Evolutionary conservation across 306 rosid genomes (phyloP).

Genomic region (Begonia masoniana): DNA sequence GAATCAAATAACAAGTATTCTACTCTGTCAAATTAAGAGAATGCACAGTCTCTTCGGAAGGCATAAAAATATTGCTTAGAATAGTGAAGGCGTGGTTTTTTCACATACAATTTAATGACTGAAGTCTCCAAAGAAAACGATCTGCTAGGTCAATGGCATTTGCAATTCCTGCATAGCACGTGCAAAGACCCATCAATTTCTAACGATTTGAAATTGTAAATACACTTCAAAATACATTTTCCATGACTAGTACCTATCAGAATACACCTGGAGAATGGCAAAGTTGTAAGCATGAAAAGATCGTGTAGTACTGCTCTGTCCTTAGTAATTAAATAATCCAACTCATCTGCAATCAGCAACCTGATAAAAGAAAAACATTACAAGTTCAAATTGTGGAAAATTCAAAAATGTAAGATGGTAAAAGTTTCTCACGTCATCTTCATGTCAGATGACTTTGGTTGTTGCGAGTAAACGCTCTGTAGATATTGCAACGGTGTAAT

Average conservation of each 20-base stretch:
- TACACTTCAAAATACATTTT: too few species aligned
- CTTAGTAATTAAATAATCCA: conserved; percentile 81
- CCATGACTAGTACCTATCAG: too few species aligned
- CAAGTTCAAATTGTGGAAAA: conserved; percentile 1
- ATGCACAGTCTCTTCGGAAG: too few species aligned
- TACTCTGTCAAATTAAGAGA: too few species aligned
- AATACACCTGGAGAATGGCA: too few species aligned
- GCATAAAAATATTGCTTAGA: too few species aligned
- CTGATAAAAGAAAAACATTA: conserved; percentile 18
- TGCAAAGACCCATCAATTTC: background rate
- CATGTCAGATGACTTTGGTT: conserved; percentile 24
- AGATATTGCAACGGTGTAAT: conserved; percentile 57
- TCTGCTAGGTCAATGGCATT: conserved; percentile 92
- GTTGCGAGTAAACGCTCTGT: conserved; percentile 56
- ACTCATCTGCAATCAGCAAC: conserved; percentile 74
- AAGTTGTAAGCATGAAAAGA: conserved; percentile 89
- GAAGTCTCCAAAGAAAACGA: conserved; percentile 88
- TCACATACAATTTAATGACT: conserved; percentile 85
- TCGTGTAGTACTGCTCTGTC: conserved; percentile 82
- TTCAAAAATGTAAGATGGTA: conserved; percentile 10
- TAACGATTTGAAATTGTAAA: background rate
- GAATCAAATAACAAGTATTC: too few species aligned
- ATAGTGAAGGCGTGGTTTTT: too few species aligned
- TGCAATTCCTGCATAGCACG: conserved; percentile 51
- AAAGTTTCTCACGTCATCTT: conserved; percentile 56